Percentiles rank a stretch among this genome's conserved stretches.
Conservation (phyloP, 139 green algal species). For the Picochlorum sp. region DNA sequence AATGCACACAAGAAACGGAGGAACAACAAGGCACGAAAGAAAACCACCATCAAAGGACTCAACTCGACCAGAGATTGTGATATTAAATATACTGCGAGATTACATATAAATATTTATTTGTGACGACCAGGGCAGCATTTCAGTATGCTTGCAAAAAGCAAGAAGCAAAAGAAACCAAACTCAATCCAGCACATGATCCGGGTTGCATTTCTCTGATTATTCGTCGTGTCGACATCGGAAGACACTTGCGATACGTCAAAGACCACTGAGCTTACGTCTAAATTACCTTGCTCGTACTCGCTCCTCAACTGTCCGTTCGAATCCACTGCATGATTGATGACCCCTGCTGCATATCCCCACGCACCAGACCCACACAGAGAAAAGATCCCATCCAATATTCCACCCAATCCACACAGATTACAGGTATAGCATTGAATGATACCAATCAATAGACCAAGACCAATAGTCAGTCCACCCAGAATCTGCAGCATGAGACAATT, state of each 20-base stretch:
- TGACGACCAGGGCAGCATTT: slow-evolving; percentile 7
- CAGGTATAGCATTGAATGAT: slow-evolving; percentile 17
- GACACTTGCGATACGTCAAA: too few species aligned
- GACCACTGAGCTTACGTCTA: too few species aligned
- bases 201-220: background rate
- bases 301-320: background rate
- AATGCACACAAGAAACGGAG: too few species aligned
- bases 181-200: slow-evolving; percentile 15
- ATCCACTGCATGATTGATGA: slow-evolving; percentile 1
- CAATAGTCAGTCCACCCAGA: slow-evolving; percentile 11
- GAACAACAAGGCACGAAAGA: too few species aligned
- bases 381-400: slow-evolving; percentile 10
- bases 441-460: slow-evolving; percentile 3
- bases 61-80: background rate
- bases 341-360: background rate
- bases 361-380: background rate
- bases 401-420: slow-evolving; percentile 10
- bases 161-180: slow-evolving; percentile 7
- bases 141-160: slow-evolving; percentile 2
- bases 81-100: background rate
- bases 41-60: too few species aligned
- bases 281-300: background rate
- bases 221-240: background rate
- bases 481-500: slow-evolving; percentile 14
- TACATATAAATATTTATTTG: background rate